Conservation (phyloP, 176 grass and related monocot species). For the Stipa capillata region DNA sequence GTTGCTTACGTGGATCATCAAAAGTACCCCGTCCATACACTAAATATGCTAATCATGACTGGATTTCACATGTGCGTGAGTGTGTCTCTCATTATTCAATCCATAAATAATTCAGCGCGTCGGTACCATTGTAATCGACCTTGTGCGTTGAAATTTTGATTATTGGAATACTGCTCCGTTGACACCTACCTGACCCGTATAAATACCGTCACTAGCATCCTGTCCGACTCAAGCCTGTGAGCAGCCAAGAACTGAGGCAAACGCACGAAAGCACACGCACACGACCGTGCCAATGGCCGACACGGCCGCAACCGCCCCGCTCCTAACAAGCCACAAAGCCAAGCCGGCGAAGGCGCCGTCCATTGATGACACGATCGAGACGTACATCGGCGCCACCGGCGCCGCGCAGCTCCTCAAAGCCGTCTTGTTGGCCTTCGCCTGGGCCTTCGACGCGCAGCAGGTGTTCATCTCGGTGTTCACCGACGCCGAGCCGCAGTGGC, state of each 20-base stretch:
- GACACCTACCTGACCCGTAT: not conserved
- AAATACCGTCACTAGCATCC: conserved; percentile 7
- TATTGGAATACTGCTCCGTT: not conserved
- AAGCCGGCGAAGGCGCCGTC: conserved; percentile 17
- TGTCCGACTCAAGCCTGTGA: not conserved
- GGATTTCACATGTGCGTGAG: not conserved
- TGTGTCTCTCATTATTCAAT: not conserved
- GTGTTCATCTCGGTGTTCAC: conserved; percentile 93
- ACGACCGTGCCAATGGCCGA: conserved; percentile 7
- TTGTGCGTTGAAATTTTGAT: not conserved
- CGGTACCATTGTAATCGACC: not conserved
- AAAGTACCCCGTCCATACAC: not conserved
- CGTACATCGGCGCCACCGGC: conserved; percentile 43
- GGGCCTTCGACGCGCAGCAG: conserved; percentile 93
- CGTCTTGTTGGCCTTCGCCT: conserved; percentile 51
- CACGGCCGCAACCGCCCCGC: conserved; percentile 31
- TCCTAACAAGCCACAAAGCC: conserved; percentile 24
- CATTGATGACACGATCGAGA: conserved; percentile 67
- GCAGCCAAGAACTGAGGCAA: not conserved
- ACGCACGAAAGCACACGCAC: not conserved
- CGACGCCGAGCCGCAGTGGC: conserved; percentile 72
- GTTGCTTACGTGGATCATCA: not conserved
- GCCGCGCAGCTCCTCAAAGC: conserved; percentile 49
- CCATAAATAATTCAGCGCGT: not conserved
- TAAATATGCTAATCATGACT: not conserved